Base-by-base conservation (phyloP, 306 rosid genomes). In the Astragalus glycyphyllos region DNA sequence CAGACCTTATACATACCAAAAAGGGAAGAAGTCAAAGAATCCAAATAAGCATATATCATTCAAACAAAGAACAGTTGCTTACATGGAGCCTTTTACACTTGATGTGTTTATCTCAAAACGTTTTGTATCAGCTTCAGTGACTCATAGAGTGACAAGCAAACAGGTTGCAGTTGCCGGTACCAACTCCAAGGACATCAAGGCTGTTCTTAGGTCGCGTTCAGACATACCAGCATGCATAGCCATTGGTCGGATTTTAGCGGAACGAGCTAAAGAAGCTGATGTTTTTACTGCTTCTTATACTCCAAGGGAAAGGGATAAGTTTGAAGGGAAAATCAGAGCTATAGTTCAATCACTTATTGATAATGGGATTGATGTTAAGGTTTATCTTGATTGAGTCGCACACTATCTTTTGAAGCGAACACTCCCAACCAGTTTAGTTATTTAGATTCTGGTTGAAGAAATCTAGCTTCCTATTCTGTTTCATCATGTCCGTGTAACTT, bases 121-220 rank as follows among this genome's bases (percentile, higher is more conserved):
- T 6, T 94, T 94, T 40, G 97, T 94, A 56, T 85, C 97, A 11
- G 98, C 98, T 65, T 89, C 97, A 8, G 81, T 94, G 32, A 94
- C 98, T 20, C 98, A 94, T 73, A 79, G 98, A 83, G 89, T 87
- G 65, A 90, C 97, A 34, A 79, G 94, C 78, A 90, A 86, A 74
- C 98, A 90, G 81, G 98, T 94, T 80, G 96, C 96, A 44, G 97
- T 91, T 74, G 97, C 98, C 1, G 98, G 98, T 20, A 94, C 98
- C 47, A 94, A 94, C 87, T 93, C 98, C 44, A 94, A 94, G 72
- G 97, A 94, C 81, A 89, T 94, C 14, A 94, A 94, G 82, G 96
- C 96, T 32, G 91, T 72, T 11, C 96, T 94, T 56, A 68, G 47
- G 77, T 94, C 97, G 13, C 90, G 98, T 5, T 90, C 92, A 0